Base-by-base conservation (phyloP, 1,284 basidiomycete species). In the Papiliotrema laurentii region DNA sequence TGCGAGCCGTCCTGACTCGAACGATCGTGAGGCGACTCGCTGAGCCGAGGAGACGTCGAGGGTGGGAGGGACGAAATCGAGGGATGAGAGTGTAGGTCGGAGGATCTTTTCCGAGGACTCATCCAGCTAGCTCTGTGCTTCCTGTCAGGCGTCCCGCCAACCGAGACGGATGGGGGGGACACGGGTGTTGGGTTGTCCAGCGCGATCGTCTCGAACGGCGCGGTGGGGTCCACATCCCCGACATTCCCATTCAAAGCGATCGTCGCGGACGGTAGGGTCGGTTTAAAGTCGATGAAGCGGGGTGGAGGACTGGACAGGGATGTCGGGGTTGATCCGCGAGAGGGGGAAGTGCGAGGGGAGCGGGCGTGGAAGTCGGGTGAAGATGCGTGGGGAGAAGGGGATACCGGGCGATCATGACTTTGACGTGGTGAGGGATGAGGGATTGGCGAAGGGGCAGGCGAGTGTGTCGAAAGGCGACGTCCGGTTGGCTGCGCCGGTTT, bases 141-240 rank as follows among this genome's bases (percentile, higher is more conserved):
- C 30, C 50, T 5, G 30, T 45, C 16, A n/a, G 49, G 38, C n/a
- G 40, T 47, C 16, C 27, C 27, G 22, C 48, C 43, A 13, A 14
- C 34, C 14, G 63, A 58, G 1, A 58, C 59, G 0, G 50, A 46
- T 26, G 58, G 58, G n/a, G 58, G 34, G 49, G 35, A 13, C 53
- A 42, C 18, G 51, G 49, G 21, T 56, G 62, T 5, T 60, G 61
- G 1, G 59, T 58, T 7, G 47, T 50, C 4, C 1, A 71, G 46
- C 4, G 64, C 54, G 13, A 71, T 64, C 2, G 62, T 63, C 51
- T 71, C 69, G 50, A 67, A 71, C 11, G 63, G 60, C n/a, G 55
- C 60, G 0, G 49, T 38, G 9, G 50, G 44, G 45, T 63, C 62
- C 1, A 36, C 45, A n/a, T 52, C 53, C 1, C 34, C 45, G 7